Percentiles rank a stretch among this genome's conserved stretches.
Evolutionary conservation across 2,329 filamentous ascomycete genomes (phyloP).

Genomic region (Monilinia laxa): DNA sequence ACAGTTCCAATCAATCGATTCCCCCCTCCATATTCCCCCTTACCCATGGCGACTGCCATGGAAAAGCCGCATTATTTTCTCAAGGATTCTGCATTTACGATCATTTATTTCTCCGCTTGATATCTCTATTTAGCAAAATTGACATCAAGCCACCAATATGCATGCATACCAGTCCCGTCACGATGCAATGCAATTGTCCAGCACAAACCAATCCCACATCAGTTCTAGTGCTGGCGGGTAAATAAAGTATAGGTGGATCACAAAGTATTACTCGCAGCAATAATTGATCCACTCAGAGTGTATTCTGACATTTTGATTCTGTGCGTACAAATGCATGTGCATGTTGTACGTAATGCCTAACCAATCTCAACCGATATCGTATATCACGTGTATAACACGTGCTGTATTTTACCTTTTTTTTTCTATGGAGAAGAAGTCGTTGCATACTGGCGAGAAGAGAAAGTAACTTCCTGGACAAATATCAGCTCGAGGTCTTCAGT

Average conservation of each 20-base stretch:
- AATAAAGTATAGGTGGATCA: constrained; percentile 13
- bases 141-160: constrained; percentile 12
- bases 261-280: constrained; percentile 10
- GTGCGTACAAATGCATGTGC: constrained; percentile 11
- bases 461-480: not conserved
- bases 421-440: not conserved
- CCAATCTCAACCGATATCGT: not conserved
- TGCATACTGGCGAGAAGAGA: not conserved
- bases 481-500: not conserved
- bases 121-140: constrained; percentile 1
- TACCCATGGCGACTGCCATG: constrained; percentile 2
- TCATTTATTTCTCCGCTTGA: constrained; percentile 12
- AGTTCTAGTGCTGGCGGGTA: constrained; percentile 16
- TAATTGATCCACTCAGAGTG: constrained; percentile 13
- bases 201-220: not conserved
- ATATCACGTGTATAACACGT: not conserved
- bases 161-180: constrained; percentile 14
- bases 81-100: constrained; percentile 6
- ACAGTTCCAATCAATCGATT: constrained; percentile 16
- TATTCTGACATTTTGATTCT: not conserved
- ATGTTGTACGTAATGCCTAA: constrained; percentile 4
- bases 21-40: constrained; percentile 9
- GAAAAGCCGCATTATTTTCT: constrained; percentile 6
- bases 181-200: constrained; percentile 9
- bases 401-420: not conserved